These are phyloP conservation scores for Trametopsis cervina DNA, from an alignment of 768 basidiomycete genomes.

Conservation along the genomic window DNA sequence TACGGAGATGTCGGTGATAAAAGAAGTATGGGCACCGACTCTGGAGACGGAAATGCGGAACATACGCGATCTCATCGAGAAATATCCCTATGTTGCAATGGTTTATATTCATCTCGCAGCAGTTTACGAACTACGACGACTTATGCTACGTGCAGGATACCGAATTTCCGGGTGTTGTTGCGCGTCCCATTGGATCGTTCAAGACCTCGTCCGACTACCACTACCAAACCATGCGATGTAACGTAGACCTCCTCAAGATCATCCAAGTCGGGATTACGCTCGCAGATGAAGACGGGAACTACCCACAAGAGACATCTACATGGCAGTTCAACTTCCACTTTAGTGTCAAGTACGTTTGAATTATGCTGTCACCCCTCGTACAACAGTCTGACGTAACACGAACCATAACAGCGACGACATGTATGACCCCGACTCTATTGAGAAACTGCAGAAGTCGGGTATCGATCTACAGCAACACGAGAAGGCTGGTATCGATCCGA, in stretches of 20 bases:
- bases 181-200: conserved; percentile 92
- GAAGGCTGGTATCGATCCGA: conserved; percentile 85
- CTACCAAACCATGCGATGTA: conserved; percentile 99
- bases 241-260: conserved; percentile 96
- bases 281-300: conserved; percentile 89
- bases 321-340: conserved; percentile 99
- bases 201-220: conserved; percentile 98
- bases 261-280: conserved; percentile 96
- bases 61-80: conserved; percentile 81
- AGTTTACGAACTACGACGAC: conserved; percentile 8
- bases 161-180: conserved; percentile 98
- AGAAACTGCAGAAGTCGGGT: conserved; percentile 89
- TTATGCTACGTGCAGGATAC: conserved; percentile 64
- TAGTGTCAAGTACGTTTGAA: conserved; percentile 64
- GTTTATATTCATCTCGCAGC: conserved; percentile 34
- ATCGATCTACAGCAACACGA: conserved; percentile 94
- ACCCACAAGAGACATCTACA: conserved; percentile 83
- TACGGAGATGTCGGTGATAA: conserved; percentile 65
- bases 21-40: conserved; percentile 93
- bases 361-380: neutral
- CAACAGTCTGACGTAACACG: conserved; percentile 15
- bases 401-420: conserved; percentile 80
- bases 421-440: conserved; percentile 97
- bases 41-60: conserved; percentile 89
- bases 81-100: conserved; percentile 94